phyloP scores from a whole-genome alignment of 2,329 filamentous ascomycete species.

The Sporothrix phasma region DNA sequence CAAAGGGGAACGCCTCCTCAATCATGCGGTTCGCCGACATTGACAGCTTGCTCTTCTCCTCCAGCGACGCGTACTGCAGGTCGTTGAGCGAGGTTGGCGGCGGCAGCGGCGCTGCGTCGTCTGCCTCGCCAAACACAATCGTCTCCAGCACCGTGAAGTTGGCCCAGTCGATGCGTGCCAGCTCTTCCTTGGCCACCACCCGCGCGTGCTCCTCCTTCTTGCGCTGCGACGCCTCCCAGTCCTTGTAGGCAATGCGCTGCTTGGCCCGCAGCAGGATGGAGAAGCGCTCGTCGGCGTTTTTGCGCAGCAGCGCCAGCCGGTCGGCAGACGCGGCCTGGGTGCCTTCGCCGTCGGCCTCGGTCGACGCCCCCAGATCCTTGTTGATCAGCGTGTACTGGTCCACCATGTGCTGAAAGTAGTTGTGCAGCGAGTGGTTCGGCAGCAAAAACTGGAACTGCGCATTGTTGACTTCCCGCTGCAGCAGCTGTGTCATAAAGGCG shows the following conservation, averaged over 20 bases:
- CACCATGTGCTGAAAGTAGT: conserved; percentile 85
- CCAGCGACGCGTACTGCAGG: conserved; percentile 84
- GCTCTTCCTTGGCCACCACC: conserved; percentile 64
- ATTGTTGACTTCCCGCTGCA: conserved; percentile 80
- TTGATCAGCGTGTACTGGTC: conserved; percentile 86
- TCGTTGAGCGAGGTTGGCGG: conserved; percentile 84
- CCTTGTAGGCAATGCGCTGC: conserved; percentile 78
- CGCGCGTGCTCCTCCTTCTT: conserved; percentile 81
- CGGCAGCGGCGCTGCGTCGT: conserved; percentile 77
- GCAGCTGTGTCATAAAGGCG: conserved; percentile 80
- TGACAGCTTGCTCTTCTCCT: conserved; percentile 87
- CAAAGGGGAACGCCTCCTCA: conserved; percentile 77
- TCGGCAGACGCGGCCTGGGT: conserved; percentile 27
- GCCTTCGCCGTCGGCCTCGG: not conserved
- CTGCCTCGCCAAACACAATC: conserved; percentile 79
- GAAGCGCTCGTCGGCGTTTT: conserved; percentile 69
- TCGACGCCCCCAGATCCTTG: conserved; percentile 15
- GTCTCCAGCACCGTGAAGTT: conserved; percentile 96
- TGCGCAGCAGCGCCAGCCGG: conserved; percentile 60
- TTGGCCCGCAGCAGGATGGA: conserved; percentile 70
- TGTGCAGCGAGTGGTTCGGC: conserved; percentile 90
- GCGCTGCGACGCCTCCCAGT: conserved; percentile 75
- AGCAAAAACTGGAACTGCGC: conserved; percentile 94
- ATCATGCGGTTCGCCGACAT: conserved; percentile 74
- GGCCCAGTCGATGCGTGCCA: conserved; percentile 93